phyloP scores from a whole-genome alignment of 176 grass and related monocot genomes.

The Rhynchospora breviuscula region DNA sequence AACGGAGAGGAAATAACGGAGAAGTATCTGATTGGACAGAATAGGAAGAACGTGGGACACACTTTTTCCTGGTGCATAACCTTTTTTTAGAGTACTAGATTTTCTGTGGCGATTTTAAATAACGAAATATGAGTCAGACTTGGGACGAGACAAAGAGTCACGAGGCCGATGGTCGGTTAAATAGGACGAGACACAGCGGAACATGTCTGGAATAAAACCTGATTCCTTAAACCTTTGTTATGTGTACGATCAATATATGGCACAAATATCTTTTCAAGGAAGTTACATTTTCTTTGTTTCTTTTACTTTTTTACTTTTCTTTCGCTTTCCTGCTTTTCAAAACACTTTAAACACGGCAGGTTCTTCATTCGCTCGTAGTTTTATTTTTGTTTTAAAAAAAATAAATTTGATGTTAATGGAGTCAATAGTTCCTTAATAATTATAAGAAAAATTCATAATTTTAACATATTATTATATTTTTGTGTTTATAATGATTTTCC shows the following conservation, averaged over 20 bases:
- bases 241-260: too few species aligned
- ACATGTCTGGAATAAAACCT: neutral
- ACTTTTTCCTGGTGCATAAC: neutral
- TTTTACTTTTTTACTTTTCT: neutral
- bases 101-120: neutral
- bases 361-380: neutral
- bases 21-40: neutral
- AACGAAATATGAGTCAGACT: neutral
- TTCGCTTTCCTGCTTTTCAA: neutral
- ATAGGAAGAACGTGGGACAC: neutral
- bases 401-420: too few species aligned
- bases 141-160: neutral
- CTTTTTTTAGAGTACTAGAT: neutral
- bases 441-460: too few species aligned
- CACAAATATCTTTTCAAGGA: too few species aligned
- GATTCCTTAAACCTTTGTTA: neutral
- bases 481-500: too few species aligned
- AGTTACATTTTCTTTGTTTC: neutral
- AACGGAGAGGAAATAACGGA: neutral
- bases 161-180: neutral
- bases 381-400: too few species aligned
- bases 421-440: too few species aligned
- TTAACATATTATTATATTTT: too few species aligned
- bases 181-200: neutral
- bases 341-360: neutral